Base-by-base conservation (phyloP, 2,329 filamentous ascomycete species). In the Trichoderma breve region DNA sequence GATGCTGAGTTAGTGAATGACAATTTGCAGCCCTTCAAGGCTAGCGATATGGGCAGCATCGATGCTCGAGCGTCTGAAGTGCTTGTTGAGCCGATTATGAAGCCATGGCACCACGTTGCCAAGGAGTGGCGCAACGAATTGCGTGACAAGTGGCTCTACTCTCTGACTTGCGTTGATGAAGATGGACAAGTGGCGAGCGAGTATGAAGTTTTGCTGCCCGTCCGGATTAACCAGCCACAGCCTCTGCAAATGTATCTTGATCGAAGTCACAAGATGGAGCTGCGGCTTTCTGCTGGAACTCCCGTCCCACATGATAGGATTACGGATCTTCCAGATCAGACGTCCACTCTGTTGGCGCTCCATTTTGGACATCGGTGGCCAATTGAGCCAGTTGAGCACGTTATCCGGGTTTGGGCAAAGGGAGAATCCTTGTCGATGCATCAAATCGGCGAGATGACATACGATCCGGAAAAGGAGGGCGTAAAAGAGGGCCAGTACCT, bases 1-100 rank as follows among this genome's bases (percentile, higher is more conserved):
- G 76, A 87, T 8, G 91, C 88, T 30, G 91, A 92, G 0, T 83
- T 98, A 6, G 81, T 98, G 1, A 94, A 93, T 73, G 88, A 97
- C 15, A 86, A 97, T 76, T 81, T 98, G 0, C 84, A 97, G 53
- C 95, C 95, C 9, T 82, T 86, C 15, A 81, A 80, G 69, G n/a
- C 39, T 0, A 80, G 83, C 11, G 79, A 84, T 2, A 83, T 81
- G 9, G 76, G 81, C 3, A 81, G 80, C 0, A 75, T 85, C 1
- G 82, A 84, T 39, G 78, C 78, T 2, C 81, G 84, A 1, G 76
- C 76, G 2, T 73, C 82, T 0, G 74, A 82, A 11, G 76, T 80
- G 3, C 73, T 78, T 5, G 83, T 85, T 3, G 80, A 81, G 5
- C 77, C 80, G 6, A 77, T 81, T 18, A 80, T 84, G 67, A 83